phyloP scores from a whole-genome alignment of 805 yeast genomes.

The Yarrowia keelungensis region DNA sequence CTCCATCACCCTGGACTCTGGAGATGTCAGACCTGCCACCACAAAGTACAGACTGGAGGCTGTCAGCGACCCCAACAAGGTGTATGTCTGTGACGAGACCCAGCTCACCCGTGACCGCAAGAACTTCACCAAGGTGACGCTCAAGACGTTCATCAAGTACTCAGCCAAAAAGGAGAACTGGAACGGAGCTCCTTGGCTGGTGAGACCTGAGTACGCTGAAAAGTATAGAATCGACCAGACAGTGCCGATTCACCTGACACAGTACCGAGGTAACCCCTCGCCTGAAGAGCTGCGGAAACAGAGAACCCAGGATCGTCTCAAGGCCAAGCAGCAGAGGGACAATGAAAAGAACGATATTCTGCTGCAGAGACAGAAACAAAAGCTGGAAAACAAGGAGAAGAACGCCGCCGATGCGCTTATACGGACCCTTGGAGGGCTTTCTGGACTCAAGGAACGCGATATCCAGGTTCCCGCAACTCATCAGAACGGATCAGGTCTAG shows the following conservation, averaged over 20 bases:
- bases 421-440: constrained; percentile 6
- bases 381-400: constrained; percentile 31
- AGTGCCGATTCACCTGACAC: constrained; percentile 46
- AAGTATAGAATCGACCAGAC: constrained; percentile 62
- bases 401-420: constrained; percentile 29
- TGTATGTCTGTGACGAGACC: constrained; percentile 72
- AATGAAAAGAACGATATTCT: constrained; percentile 15
- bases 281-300: constrained; percentile 38
- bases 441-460: constrained; percentile 19
- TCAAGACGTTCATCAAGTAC: constrained; percentile 85
- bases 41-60: constrained; percentile 76
- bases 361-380: constrained; percentile 16
- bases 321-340: constrained; percentile 35
- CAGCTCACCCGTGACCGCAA: constrained; percentile 84
- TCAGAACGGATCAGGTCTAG: constrained; percentile 8
- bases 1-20: constrained; percentile 47
- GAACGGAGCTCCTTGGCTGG: constrained; percentile 96
- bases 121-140: constrained; percentile 85
- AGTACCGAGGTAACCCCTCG: constrained; percentile 39
- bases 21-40: constrained; percentile 58
- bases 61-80: constrained; percentile 55
- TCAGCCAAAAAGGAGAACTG: constrained; percentile 78
- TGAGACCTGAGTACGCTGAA: constrained; percentile 75
- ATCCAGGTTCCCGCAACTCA: constrained; percentile 1
- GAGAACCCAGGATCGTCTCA: constrained; percentile 39